These are phyloP conservation scores for Medicago ruthenica DNA, from an alignment of 306 rosid genomes.

Conservation along the genomic window DNA sequence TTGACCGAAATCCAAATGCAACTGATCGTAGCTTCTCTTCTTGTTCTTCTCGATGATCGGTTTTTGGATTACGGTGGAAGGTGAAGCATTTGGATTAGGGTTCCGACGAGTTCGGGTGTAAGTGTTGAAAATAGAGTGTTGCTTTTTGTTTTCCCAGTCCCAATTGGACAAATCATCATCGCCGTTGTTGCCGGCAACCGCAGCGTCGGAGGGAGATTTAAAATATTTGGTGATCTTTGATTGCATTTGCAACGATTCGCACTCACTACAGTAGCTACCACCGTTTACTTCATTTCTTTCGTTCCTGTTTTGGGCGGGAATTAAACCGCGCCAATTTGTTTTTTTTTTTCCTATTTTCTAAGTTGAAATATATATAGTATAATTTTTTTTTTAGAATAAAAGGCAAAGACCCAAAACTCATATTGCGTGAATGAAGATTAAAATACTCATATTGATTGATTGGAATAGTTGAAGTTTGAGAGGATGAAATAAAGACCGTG, in stretches of 20 bases:
- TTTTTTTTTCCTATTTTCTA: too few species aligned
- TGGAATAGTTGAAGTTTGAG: too few species aligned
- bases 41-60: slow-evolving; percentile 62
- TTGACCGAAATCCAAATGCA: slow-evolving; percentile 81
- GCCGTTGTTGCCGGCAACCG: slow-evolving; percentile 25
- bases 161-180: slow-evolving; percentile 48
- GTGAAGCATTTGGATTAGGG: slow-evolving; percentile 19
- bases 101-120: slow-evolving; percentile 52
- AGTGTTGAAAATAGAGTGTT: slow-evolving; percentile 51
- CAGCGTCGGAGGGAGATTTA: slow-evolving; percentile 49
- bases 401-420: too few species aligned
- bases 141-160: slow-evolving; percentile 63
- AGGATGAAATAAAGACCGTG: too few species aligned
- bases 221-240: slow-evolving; percentile 77
- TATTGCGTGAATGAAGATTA: too few species aligned
- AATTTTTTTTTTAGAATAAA: too few species aligned
- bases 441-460: too few species aligned
- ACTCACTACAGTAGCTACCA: too few species aligned
- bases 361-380: too few species aligned
- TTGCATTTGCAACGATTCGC: slow-evolving; percentile 56
- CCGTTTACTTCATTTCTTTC: too few species aligned
- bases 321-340: not conserved
- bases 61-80: slow-evolving; percentile 32
- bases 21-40: slow-evolving; percentile 85
- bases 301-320: not conserved